Conservation (phyloP, 2,329 filamentous ascomycete genomes). For the Didymella pinodella region DNA sequence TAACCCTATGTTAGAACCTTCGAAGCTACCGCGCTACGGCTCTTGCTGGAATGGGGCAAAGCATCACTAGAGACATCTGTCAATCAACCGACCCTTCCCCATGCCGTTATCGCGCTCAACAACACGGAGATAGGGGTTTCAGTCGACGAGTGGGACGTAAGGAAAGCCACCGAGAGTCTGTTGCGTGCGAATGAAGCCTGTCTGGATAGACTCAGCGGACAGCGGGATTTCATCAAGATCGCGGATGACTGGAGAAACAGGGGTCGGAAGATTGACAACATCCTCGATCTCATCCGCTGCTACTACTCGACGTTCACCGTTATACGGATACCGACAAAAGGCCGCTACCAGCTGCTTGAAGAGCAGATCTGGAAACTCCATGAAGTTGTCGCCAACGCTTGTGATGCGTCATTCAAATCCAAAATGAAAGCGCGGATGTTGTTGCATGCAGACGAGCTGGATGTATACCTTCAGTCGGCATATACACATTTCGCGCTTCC, state of each 20-base stretch:
- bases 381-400: conserved; percentile 27
- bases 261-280: conserved; percentile 10
- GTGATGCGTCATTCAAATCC: not conserved
- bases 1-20: not conserved
- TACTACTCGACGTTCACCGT: conserved; percentile 61
- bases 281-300: conserved; percentile 34
- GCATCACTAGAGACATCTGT: conserved; percentile 35
- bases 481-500: conserved; percentile 59
- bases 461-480: conserved; percentile 58
- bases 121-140: conserved; percentile 50
- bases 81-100: conserved; percentile 63
- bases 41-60: conserved; percentile 13
- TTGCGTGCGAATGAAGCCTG: not conserved
- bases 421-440: conserved; percentile 54
- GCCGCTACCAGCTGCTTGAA: conserved; percentile 58
- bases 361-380: conserved; percentile 59
- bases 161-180: not conserved
- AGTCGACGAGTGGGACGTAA: conserved; percentile 35
- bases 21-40: not conserved
- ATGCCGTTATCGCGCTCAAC: conserved; percentile 63
- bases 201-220: not conserved
- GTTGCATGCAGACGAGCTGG: conserved; percentile 56
- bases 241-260: not conserved
- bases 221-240: not conserved
- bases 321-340: conserved; percentile 58